Evolutionary conservation across 2,329 filamentous ascomycete genomes (phyloP).

Genomic region (Botryotinia calthae): DNA sequence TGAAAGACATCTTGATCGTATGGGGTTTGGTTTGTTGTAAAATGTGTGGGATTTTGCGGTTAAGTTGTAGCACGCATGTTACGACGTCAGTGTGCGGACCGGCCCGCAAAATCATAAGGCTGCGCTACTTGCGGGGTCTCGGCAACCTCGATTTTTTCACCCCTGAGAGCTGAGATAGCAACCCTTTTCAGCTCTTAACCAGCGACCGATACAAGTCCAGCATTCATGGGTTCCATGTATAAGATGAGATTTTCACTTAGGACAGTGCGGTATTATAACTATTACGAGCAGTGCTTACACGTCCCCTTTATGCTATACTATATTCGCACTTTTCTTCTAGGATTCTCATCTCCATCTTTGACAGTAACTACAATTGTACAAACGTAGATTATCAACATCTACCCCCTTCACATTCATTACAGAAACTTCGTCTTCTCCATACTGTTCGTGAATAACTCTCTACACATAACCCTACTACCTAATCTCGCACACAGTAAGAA

Average conservation of each 20-base stretch:
- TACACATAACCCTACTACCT: slow-evolving; percentile 78
- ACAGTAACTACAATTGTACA: neutral
- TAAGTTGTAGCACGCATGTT: neutral
- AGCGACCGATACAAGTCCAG: neutral
- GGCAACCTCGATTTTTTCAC: neutral
- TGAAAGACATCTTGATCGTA: slow-evolving; percentile 26
- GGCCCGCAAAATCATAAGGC: neutral
- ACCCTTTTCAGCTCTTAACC: neutral
- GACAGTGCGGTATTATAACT: neutral
- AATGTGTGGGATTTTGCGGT: neutral
- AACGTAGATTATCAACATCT: neutral
- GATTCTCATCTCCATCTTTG: neutral
- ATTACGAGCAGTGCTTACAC: neutral
- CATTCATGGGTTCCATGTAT: neutral
- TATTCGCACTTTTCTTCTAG: neutral
- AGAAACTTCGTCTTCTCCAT: slow-evolving; percentile 35
- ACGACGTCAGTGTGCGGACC: neutral
- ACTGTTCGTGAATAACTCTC: slow-evolving; percentile 67
- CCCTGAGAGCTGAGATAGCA: neutral
- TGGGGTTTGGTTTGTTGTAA: neutral
- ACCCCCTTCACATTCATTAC: neutral
- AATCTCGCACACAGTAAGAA: slow-evolving; percentile 88
- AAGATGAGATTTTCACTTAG: neutral
- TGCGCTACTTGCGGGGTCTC: neutral
- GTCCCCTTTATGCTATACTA: neutral